A percentile compares a stretch with the other conserved stretches of the same genome.
Conservation (phyloP, 331 rosid species). For the Cydonia oblonga region DNA sequence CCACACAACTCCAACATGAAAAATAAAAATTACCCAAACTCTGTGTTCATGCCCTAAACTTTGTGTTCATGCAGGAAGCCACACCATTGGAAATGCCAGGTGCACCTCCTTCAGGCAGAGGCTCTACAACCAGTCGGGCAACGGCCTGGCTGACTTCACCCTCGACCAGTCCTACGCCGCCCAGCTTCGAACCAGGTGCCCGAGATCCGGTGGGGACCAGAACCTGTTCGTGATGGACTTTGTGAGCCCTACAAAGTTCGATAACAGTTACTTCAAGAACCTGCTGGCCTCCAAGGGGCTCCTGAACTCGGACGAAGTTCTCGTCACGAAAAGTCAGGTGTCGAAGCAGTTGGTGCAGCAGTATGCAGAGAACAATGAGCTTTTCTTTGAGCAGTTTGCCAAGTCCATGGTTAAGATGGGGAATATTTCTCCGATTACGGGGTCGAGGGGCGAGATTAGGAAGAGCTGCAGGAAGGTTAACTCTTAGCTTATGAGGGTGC, state of each 20-base stretch:
- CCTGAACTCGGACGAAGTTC: constrained; percentile 66
- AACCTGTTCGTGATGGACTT: constrained; percentile 61
- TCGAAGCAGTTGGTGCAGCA: constrained; percentile 50
- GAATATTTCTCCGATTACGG: constrained; percentile 65
- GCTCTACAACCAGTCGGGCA: constrained; percentile 80
- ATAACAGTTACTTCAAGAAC: constrained; percentile 77
- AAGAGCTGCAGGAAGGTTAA: constrained; percentile 51
- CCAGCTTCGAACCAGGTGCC: constrained; percentile 46
- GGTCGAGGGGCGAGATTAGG: constrained; percentile 75
- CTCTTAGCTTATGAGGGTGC: not conserved
- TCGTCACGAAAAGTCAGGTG: constrained; percentile 37
- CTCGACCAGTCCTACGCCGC: constrained; percentile 54
- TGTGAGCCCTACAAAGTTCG: constrained; percentile 62
- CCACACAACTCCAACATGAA: not conserved
- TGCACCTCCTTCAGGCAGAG: constrained; percentile 90
- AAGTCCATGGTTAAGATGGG: constrained; percentile 94
- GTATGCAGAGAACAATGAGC: constrained; percentile 44
- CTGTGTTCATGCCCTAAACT: not conserved
- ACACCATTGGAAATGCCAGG: constrained; percentile 66
- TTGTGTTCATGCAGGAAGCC: constrained; percentile 47
- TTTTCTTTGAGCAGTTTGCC: constrained; percentile 69
- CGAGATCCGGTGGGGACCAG: constrained; percentile 76
- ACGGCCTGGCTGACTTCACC: constrained; percentile 47
- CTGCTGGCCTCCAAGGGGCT: constrained; percentile 64
- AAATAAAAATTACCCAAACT: not conserved